Evolutionary conservation across 257 asterid genomes (phyloP), one percentile per base, ranked within the genome.

Genomic region (Fraxinus americana): DNA sequence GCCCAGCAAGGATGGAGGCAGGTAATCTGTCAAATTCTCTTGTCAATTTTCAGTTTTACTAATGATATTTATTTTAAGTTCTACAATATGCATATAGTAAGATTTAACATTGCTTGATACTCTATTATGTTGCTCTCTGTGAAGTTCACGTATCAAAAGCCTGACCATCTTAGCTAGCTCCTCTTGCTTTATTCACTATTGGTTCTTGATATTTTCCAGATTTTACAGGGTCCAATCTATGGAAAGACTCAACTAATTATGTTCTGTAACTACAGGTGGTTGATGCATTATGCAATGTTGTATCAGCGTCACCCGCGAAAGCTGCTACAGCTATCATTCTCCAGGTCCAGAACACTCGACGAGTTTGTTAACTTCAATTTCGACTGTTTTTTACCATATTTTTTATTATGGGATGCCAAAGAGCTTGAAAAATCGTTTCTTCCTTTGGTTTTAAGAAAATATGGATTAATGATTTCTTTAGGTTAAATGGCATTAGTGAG

Each of bases 1-100:
- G 97, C 97, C 12, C 99, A 93, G 83, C 99, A 93, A 88, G 99
- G 99, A 82, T 96, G 99, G 99, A 90, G 98, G 77, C 99, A 96
- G 98, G 99, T 95, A 91, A 81, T 34, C 41, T 54, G 21, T 14
- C 65, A 19, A 30, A 41, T 57, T 34, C 65, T 38, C 3, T 69
- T 69, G 72, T 48, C 32, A 16, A 50, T 50, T 50, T 52, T 29
- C 75, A 68, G n/a, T 17, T 34, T 74, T 52, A 17, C 23, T 5
- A 59, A 8, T 59, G 12, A 59, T 21, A 59, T 59, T 21, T 59
- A 59, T 59, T 8, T 59, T 21, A 19, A 59, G 63, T 19, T 17
- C 9, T 6, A 17, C 63, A 17, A 52, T 17, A 59, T 59, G 29
- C 30, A 21, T 17, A 59, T 2, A 59, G 67, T 7, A 59, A 59